A percentile compares a stretch with the other conserved stretches of the same genome.
Conservation (phyloP, 345 rosid genomes). For the Ceriops decandra region DNA sequence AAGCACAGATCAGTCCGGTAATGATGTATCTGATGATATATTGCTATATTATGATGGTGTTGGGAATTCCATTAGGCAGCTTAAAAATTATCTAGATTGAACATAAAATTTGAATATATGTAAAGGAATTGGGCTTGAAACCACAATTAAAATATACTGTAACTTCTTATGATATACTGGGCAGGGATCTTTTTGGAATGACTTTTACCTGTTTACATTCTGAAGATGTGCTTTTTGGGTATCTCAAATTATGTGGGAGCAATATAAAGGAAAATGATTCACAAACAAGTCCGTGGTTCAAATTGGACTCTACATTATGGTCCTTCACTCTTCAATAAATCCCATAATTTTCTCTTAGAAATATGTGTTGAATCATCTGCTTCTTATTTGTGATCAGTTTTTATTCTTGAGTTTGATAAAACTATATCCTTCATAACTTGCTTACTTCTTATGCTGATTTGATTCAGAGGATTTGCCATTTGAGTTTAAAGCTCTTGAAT, state of each 20-base stretch:
- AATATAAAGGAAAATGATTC: slow-evolving; percentile 3
- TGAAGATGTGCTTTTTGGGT: background rate
- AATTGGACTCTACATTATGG: background rate
- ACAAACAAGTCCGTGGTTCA: background rate
- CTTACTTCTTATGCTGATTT: slow-evolving; percentile 25
- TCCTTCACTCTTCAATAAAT: background rate
- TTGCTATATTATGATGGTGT: background rate
- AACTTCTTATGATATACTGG: background rate
- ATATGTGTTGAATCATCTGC: background rate
- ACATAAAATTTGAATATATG: background rate
- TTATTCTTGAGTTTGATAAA: slow-evolving; percentile 4
- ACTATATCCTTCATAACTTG: slow-evolving; percentile 12
- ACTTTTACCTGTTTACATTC: too few relatives aligned
- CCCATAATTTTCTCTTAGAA: background rate
- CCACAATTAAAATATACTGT: background rate
- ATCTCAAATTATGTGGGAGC: background rate
- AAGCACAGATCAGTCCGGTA: slow-evolving; percentile 62
- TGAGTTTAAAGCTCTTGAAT: slow-evolving; percentile 87
- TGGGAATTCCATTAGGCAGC: background rate
- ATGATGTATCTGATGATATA: background rate
- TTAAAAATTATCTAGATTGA: background rate
- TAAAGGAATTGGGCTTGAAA: background rate
- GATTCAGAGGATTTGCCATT: slow-evolving; percentile 93
- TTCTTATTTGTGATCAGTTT: slow-evolving; percentile 6
- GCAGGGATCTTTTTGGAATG: too few relatives aligned